Conservation (phyloP, 805 yeast genomes). For the Diddensiella caesifluorescens region DNA sequence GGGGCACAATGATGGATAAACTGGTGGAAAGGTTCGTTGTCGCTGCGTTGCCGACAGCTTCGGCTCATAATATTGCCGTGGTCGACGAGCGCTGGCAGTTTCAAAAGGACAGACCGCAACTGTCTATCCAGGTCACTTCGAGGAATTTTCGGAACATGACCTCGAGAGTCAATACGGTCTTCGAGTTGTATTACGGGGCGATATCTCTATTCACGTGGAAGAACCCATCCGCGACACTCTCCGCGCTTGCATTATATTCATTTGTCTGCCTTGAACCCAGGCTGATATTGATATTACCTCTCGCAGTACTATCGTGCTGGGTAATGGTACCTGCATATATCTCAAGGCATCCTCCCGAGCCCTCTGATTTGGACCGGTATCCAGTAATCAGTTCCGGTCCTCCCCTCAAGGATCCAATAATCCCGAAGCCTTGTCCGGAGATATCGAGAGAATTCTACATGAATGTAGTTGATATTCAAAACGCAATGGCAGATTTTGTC, state of each 20-base stretch:
- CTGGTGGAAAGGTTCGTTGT: constrained; percentile 64
- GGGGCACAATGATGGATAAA: constrained; percentile 49
- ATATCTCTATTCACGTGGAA: constrained; percentile 59
- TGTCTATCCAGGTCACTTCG: constrained; percentile 66
- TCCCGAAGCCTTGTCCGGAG: constrained; percentile 72
- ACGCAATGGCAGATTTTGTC: constrained; percentile 66
- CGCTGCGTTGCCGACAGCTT: constrained; percentile 65
- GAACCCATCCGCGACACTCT: constrained; percentile 56
- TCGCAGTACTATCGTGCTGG: constrained; percentile 46
- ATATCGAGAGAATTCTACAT: constrained; percentile 70
- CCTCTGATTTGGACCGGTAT: constrained; percentile 29
- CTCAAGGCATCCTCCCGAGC: constrained; percentile 59
- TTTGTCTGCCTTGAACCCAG: constrained; percentile 53
- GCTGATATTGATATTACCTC: constrained; percentile 40
- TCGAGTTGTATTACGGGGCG: constrained; percentile 53
- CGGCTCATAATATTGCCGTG: constrained; percentile 40
- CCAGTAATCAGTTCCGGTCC: constrained; percentile 45
- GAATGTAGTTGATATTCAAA: constrained; percentile 79
- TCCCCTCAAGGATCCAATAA: constrained; percentile 42
- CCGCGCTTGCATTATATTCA: constrained; percentile 46
- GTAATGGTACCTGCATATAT: constrained; percentile 65
- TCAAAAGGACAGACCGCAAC: constrained; percentile 60
- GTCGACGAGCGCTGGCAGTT: constrained; percentile 43
- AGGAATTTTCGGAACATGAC: constrained; percentile 30
- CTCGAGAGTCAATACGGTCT: constrained; percentile 29